Percentiles rank a stretch among this genome's conserved stretches.
These are phyloP conservation scores for Microdochium paspali DNA, from an alignment of 2,329 filamentous ascomycete genomes.

Conservation along the genomic window DNA sequence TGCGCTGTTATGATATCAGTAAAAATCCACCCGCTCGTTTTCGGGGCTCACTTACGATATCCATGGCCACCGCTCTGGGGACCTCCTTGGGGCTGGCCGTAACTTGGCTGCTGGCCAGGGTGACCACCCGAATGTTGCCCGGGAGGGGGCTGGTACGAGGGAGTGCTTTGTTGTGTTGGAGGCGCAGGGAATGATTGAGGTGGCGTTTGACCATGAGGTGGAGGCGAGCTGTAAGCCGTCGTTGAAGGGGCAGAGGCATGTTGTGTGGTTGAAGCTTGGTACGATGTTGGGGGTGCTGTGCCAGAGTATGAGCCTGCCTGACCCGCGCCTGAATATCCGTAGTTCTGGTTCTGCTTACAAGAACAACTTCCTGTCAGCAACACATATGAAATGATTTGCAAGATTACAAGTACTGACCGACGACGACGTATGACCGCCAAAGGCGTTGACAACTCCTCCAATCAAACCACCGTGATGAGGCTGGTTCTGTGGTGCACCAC, in stretches of 20 bases:
- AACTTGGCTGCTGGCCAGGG: conserved; percentile 12
- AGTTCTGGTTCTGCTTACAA: conserved; percentile 40
- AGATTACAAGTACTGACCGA: conserved; percentile 21
- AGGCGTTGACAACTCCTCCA: conserved; percentile 42
- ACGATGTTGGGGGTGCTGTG: conserved; percentile 52
- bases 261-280: conserved; percentile 31
- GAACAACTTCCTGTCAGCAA: conserved; percentile 7
- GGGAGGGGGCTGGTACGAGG: conserved; percentile 18
- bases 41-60: conserved; percentile 14
- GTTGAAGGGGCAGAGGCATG: conserved; percentile 7
- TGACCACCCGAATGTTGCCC: conserved; percentile 10
- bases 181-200: conserved; percentile 14
- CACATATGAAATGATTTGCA: too few relatives aligned
- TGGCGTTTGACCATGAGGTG: conserved; percentile 13
- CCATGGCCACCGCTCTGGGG: conserved; percentile 14
- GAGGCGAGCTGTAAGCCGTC: conserved; percentile 17
- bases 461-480: conserved; percentile 39
- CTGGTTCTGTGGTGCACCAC: conserved; percentile 28
- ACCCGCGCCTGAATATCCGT: conserved; percentile 51
- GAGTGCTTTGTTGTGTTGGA: conserved; percentile 12
- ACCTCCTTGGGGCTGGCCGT: conserved; percentile 16
- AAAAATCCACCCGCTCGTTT: neutral
- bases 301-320: conserved; percentile 50
- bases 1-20: conserved; percentile 1
- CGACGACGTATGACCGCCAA: conserved; percentile 35